These are phyloP conservation scores for Solanum aculeatissimum DNA, from an alignment of 305 asterid species.

Conservation along the genomic window DNA sequence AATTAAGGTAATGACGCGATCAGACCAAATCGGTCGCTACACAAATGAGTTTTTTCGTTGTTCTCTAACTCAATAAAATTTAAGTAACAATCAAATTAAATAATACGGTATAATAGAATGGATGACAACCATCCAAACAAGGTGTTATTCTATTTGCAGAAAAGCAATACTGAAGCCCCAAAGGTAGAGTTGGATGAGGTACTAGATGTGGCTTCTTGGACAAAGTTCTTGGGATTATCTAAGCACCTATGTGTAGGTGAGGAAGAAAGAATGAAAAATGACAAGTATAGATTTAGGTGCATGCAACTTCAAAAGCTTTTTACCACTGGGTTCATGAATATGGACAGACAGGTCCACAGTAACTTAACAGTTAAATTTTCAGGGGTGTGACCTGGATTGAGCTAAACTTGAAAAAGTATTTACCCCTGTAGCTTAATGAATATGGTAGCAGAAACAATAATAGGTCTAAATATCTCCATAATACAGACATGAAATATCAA, in stretches of 20 bases:
- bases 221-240: neutral
- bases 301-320: neutral
- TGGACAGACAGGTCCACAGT: neutral
- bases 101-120: no score
- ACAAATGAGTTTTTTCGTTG: no score
- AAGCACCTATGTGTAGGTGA: neutral
- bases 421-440: neutral
- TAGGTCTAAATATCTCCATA: neutral
- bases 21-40: no score
- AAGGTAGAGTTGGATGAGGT: neutral
- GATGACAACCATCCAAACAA: no score
- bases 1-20: no score
- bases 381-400: neutral
- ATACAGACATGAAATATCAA: neutral
- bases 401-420: neutral
- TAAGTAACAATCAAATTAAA: no score
- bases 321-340: neutral
- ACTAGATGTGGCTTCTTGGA: neutral
- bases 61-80: no score
- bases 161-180: neutral
- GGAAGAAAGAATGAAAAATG: neutral
- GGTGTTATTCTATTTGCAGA: neutral
- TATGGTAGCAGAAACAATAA: neutral
- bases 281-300: neutral
- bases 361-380: no score